These are phyloP conservation scores for Aspergillus versicolor DNA, from an alignment of 2,329 filamentous ascomycete genomes.

Conservation along the genomic window DNA sequence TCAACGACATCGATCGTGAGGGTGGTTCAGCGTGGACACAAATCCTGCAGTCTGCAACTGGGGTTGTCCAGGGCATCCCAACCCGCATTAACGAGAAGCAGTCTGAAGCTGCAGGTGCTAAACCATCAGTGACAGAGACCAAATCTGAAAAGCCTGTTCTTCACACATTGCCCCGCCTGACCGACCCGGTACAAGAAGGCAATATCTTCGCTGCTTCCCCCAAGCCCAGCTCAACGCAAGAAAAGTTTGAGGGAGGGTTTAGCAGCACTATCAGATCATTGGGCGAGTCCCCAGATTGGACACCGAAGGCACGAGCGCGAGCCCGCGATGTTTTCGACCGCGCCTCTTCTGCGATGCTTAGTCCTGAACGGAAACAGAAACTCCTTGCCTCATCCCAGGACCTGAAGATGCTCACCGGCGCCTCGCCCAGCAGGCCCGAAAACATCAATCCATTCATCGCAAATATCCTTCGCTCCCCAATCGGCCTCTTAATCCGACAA, in stretches of 20 bases:
- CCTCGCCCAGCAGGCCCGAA: conserved; percentile 46
- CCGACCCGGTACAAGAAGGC: conserved; percentile 49
- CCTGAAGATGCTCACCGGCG: conserved; percentile 36
- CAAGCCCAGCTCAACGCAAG: conserved; percentile 35
- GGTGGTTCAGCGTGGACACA: conserved; percentile 81
- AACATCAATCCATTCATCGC: conserved; percentile 51
- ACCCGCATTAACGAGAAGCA: conserved; percentile 64
- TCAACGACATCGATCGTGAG: conserved; percentile 79
- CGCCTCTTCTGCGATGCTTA: conserved; percentile 40
- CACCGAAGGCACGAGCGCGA: conserved; percentile 38
- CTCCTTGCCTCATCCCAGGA: conserved; percentile 39
- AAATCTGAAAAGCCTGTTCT: conserved; percentile 37
- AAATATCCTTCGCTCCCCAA: conserved; percentile 48
- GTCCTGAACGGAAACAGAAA: conserved; percentile 40
- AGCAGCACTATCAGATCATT: conserved; percentile 48
- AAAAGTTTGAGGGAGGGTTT: conserved; percentile 42
- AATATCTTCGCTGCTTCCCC: conserved; percentile 48
- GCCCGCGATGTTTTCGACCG: conserved; percentile 39
- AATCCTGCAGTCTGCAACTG: conserved; percentile 67
- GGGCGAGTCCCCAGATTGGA: conserved; percentile 47
- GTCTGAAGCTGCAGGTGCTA: conserved; percentile 41
- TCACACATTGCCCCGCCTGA: conserved; percentile 51
- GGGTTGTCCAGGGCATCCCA: conserved; percentile 66
- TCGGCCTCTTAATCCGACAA: conserved; percentile 70
- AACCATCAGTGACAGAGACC: conserved; percentile 42